Conservation (phyloP, 495 filamentous ascomycete species). For the Platismatia glauca region DNA sequence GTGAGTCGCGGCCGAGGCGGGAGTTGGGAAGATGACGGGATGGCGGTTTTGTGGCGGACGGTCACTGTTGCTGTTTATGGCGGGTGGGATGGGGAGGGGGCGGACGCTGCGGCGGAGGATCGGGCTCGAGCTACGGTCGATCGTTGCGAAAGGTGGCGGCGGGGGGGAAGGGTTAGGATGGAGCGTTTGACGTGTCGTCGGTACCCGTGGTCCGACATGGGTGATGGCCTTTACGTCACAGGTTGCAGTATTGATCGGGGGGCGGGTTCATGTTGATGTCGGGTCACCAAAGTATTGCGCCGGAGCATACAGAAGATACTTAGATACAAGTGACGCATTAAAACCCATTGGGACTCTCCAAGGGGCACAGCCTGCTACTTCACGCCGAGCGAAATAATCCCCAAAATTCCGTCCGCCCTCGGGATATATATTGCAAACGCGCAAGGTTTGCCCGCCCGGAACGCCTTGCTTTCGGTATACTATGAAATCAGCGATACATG, state of each 20-base stretch:
- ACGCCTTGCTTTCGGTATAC: constrained; percentile 1
- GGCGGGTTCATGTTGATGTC: not conserved
- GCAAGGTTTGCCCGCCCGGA: not conserved
- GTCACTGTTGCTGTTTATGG: not conserved
- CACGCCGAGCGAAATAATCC: not conserved
- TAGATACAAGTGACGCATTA: not conserved
- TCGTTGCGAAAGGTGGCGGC: not conserved
- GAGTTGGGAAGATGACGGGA: not conserved
- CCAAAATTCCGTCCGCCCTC: not conserved
- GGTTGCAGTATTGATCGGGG: not conserved
- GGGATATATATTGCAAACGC: not conserved
- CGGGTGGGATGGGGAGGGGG: not conserved
- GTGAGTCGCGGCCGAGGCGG: not conserved
- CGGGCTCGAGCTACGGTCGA: not conserved
- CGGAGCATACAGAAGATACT: not conserved
- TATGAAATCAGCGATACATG: not conserved
- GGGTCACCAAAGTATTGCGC: not conserved
- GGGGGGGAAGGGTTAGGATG: not conserved
- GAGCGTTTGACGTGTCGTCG: not conserved
- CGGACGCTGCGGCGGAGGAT: not conserved
- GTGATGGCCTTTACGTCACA: not conserved
- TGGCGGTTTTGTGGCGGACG: not conserved
- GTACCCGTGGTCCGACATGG: not conserved
- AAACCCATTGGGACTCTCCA: not conserved
- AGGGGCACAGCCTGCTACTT: not conserved